Evolutionary conservation across 257 asterid genomes (phyloP), one percentile per base, ranked within the genome.

Genomic region (Solanum etuberosum): DNA sequence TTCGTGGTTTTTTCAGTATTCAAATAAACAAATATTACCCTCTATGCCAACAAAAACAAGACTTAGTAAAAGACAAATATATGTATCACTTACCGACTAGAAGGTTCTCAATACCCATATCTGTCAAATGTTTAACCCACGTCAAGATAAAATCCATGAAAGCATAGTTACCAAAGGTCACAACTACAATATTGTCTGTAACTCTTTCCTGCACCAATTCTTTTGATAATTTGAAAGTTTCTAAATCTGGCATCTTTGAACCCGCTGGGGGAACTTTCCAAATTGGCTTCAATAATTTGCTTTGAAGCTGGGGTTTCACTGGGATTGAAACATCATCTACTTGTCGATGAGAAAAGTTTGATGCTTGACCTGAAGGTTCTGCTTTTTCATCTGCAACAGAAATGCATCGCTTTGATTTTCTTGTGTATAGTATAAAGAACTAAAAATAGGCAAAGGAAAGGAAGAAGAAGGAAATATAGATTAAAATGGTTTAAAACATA

Each of bases 121-220:
- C 98, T 42, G 99, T 92, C 92, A 97, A 93, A 95, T 90, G 96
- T 91, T 95, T 97, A 86, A 95, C 99, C 99, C 99, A 97, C 31
- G 98, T 95, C 91, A 97, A 90, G 87, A 97, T 96, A 94, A 97
- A 97, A 92, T 95, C 99, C 99, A 97, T 92, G 95, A 96, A 97
- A 15, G 99, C 99, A 90, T 91, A 95, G 95, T 96, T 97, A 73
- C 99, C 98, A 88, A 96, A 96, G 77, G 99, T 97, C 90, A 96
- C 96, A 77, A 96, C 88, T 40, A 97, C 88, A 87, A 94, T 90
- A 42, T 97, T 97, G 84, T 94, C 93, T 91, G 90, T 93, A 89
- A 92, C 98, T 89, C 98, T 93, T 88, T 92, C 89, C 92, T 93
- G 93, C 89, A 96, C 92, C 80, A 97, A 91, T 90, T 96, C 95